Evolutionary conservation across 371 early-diverging fungal species (phyloP).

Genomic region (Mortierella sp.): DNA sequence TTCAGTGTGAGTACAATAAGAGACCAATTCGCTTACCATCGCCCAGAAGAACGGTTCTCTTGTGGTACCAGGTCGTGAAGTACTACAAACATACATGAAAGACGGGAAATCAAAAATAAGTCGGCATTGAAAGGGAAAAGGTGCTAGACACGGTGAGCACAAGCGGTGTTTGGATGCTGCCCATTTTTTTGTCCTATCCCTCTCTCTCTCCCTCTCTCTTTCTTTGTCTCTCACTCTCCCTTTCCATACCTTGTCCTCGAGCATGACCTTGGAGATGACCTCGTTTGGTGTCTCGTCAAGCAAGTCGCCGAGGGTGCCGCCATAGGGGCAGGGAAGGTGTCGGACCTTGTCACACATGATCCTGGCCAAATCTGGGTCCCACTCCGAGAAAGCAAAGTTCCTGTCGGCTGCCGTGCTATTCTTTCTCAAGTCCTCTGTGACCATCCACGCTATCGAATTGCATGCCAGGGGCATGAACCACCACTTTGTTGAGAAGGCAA

Average conservation of each 20-base stretch:
- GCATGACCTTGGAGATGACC: slow-evolving; percentile 27
- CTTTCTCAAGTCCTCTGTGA: neutral
- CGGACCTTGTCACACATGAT: slow-evolving; percentile 18
- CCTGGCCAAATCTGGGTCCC: slow-evolving; percentile 21
- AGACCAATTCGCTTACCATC: slow-evolving; percentile 16
- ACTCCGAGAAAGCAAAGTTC: slow-evolving; percentile 19
- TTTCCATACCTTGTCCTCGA: slow-evolving; percentile 26
- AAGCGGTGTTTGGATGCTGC: neutral
- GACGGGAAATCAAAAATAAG: neutral
- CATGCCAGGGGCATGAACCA: slow-evolving; percentile 17
- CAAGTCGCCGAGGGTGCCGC: slow-evolving; percentile 22
- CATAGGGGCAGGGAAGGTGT: slow-evolving; percentile 18
- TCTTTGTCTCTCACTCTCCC: neutral
- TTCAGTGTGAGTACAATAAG: neutral
- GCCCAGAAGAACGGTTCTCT: slow-evolving; percentile 27
- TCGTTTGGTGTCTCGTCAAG: slow-evolving; percentile 17
- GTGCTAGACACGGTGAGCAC: neutral
- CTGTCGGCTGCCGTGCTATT: neutral
- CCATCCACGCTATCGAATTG: slow-evolving; percentile 16
- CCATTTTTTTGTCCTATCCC: neutral
- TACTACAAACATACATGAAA: slow-evolving; percentile 8
- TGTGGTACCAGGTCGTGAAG: slow-evolving; percentile 21
- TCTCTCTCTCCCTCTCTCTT: neutral
- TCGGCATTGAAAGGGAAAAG: no score
- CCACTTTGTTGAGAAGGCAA: neutral